A percentile compares a stretch with the other conserved stretches of the same genome.
Conservation (phyloP, 1,284 basidiomycete species). For the Naganishia albida region DNA sequence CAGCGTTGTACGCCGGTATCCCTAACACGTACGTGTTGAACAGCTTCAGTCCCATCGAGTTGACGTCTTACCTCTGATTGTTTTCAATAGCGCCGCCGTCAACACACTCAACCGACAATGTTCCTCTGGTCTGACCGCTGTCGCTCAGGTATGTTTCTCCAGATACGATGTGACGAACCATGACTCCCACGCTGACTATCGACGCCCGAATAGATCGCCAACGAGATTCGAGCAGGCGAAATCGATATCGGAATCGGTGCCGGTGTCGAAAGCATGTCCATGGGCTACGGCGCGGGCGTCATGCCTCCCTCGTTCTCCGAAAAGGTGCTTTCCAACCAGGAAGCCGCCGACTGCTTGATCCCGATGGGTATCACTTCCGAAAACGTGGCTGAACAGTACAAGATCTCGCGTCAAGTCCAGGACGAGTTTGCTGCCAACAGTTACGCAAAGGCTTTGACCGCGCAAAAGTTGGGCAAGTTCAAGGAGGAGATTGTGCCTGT, state of each 20-base stretch:
- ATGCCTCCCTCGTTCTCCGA: conserved; percentile 77
- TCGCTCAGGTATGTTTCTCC: conserved; percentile 7
- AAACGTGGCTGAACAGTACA: conserved; percentile 84
- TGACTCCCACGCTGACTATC: background rate
- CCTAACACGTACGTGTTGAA: conserved; percentile 60
- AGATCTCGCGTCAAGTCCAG: conserved; percentile 77
- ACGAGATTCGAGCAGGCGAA: conserved; percentile 77
- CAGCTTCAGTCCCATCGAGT: background rate
- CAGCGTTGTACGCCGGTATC: conserved; percentile 80
- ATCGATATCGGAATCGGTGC: conserved; percentile 94
- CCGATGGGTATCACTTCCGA: conserved; percentile 98
- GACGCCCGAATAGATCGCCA: conserved; percentile 66
- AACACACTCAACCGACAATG: conserved; percentile 89
- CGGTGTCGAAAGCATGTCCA: conserved; percentile 95
- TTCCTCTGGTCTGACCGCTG: conserved; percentile 68
- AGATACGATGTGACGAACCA: background rate
- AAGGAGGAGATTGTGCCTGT: conserved; percentile 87
- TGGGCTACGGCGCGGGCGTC: conserved; percentile 72
- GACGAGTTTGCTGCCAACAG: conserved; percentile 81
- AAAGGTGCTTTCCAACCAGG: conserved; percentile 71
- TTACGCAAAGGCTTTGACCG: conserved; percentile 78
- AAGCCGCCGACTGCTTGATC: conserved; percentile 86
- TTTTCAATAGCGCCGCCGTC: conserved; percentile 57
- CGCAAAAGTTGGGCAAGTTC: conserved; percentile 88
- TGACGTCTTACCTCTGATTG: background rate